Evolutionary conservation across 2,329 filamentous ascomycete species (phyloP).

Genomic region (Fusarium hostae): DNA sequence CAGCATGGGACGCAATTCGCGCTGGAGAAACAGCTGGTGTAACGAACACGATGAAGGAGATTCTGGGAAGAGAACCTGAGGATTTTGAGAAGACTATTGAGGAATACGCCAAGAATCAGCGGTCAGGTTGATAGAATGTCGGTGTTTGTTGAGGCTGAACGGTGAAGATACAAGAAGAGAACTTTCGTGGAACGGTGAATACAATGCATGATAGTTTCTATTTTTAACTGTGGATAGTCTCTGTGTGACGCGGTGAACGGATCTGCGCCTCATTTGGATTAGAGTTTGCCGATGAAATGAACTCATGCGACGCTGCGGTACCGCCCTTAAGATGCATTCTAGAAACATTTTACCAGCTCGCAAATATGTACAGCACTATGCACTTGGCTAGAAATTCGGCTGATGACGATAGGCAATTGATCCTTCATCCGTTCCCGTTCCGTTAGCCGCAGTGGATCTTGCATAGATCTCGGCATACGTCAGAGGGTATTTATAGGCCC

Average conservation of each 20-base stretch:
- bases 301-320: background rate
- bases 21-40: constrained; percentile 23
- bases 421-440: background rate
- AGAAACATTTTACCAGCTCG: no score
- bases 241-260: background rate
- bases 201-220: background rate
- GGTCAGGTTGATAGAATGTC: background rate
- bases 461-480: constrained; percentile 12
- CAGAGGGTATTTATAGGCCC: background rate
- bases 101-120: background rate
- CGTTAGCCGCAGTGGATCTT: background rate
- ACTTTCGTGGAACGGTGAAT: background rate
- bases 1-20: constrained; percentile 31
- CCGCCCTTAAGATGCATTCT: background rate
- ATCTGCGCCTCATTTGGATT: background rate
- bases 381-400: no score
- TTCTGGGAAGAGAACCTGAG: constrained; percentile 26
- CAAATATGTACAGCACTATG: no score
- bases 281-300: background rate
- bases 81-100: constrained; percentile 23
- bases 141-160: background rate
- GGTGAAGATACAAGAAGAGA: background rate
- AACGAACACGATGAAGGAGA: background rate
- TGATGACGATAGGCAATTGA: background rate
- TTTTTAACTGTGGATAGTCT: background rate